Base-by-base conservation (phyloP, 2,329 filamentous ascomycete genomes). In the Dothiorella sarmentorum region DNA sequence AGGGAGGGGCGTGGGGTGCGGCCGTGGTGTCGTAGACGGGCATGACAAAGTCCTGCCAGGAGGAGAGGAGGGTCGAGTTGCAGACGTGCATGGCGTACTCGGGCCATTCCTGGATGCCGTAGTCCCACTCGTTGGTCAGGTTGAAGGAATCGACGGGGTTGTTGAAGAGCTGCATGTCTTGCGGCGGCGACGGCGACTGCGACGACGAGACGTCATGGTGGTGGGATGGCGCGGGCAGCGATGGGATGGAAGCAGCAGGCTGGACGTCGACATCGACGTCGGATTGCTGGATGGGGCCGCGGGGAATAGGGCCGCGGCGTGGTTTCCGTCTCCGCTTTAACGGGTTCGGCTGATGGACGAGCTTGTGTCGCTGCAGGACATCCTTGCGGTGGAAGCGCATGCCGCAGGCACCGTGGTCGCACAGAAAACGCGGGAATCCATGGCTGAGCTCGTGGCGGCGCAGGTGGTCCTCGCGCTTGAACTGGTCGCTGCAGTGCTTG, bases 361-460 rank as follows among this genome's bases (percentile, higher is more conserved):
- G 43, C 49, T 61, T 53, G 37, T 61, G 60, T 29, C 60, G 56
- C 47, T 61, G 56, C 31, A 61, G 40, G 42, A 61, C 60, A 40
- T 61, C 60, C 35, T 59, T 59, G 43, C 60, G 47, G 26, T 61
- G 60, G 42, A 61, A 61, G 49, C 56, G 57, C 60, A 59, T 61
- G 17, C 60, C 60, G 33, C 60, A 61, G 56, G 42, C 56, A 11
- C 43, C 35, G 56, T 61, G 60, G 7, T 56, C 43, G 43, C 60
- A 61, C 56, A 59, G 51, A 20, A 61, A 61, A 49, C 57, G 56
- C 17, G 60, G 60, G 40, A 58, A 59, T 24, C 60, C 56, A 51
- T 61, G 60, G 27, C 56, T 59, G 49, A 61, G 60, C 60, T 61
- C 60, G 38, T 61, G 60, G 26, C 60, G 56, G 22, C 60, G 60